phyloP scores from a whole-genome alignment of 2,329 filamentous ascomycete species.

The Aspergillus uvarum region DNA sequence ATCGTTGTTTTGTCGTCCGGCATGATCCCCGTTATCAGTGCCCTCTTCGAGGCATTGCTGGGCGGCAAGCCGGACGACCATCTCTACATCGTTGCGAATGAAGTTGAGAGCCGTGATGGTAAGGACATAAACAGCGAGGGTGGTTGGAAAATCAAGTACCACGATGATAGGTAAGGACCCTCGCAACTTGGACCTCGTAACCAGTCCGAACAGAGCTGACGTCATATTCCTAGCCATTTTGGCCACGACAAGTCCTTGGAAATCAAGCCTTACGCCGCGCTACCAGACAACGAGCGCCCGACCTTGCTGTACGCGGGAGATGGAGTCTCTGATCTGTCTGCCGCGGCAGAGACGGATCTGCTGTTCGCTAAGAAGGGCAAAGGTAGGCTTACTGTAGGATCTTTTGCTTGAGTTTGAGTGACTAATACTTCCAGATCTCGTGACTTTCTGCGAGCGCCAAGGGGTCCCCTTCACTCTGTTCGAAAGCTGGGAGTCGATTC shows the following conservation, averaged over 20 bases:
- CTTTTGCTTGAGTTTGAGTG: not conserved
- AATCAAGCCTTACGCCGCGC: slow-evolving; percentile 74
- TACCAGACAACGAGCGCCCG: slow-evolving; percentile 68
- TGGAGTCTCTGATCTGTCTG: slow-evolving; percentile 87
- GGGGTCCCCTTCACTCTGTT: slow-evolving; percentile 86
- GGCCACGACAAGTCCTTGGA: slow-evolving; percentile 97
- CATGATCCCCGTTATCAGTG: slow-evolving; percentile 88
- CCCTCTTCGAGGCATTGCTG: slow-evolving; percentile 74
- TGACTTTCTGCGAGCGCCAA: slow-evolving; percentile 81
- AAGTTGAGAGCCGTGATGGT: slow-evolving; percentile 65
- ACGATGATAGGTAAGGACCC: slow-evolving; percentile 70
- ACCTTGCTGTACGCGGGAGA: slow-evolving; percentile 93
- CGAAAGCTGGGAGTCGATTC: slow-evolving; percentile 77
- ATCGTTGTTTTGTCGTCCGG: slow-evolving; percentile 89
- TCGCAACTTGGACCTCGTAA: slow-evolving; percentile 1
- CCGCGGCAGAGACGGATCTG: slow-evolving; percentile 87
- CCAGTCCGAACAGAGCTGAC: not conserved
- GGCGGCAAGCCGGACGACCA: slow-evolving; percentile 69
- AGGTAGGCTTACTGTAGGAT: slow-evolving; percentile 52
- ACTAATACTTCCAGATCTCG: slow-evolving; percentile 63
- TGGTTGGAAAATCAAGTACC: slow-evolving; percentile 86
- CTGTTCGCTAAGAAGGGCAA: slow-evolving; percentile 91
- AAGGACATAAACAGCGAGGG: slow-evolving; percentile 74
- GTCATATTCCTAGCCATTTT: slow-evolving; percentile 59
- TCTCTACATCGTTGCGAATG: slow-evolving; percentile 88